A percentile compares a stretch with the other conserved stretches of the same genome.
Evolutionary conservation across 352 stramenopile species (phyloP).

Genomic region (Aphanomyces euteiches): DNA sequence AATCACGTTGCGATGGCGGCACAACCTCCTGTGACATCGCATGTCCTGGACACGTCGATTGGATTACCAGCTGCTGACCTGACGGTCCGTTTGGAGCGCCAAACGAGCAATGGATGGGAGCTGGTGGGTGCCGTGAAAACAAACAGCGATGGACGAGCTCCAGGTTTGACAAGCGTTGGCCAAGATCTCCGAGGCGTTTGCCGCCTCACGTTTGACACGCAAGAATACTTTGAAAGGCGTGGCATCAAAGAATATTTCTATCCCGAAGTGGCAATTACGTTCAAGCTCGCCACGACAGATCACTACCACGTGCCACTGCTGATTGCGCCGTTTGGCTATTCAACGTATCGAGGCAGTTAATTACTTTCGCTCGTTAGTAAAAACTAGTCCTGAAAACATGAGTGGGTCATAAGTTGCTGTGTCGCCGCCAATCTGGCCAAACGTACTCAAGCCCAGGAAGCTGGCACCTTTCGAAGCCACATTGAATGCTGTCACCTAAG

Average conservation of each 20-base stretch:
- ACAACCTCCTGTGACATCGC: slow-evolving; percentile 69
- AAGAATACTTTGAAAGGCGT: slow-evolving; percentile 69
- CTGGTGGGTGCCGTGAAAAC: slow-evolving; percentile 54
- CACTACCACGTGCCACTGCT: slow-evolving; percentile 89
- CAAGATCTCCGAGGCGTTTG: slow-evolving; percentile 56
- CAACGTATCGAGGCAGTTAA: slow-evolving; percentile 85
- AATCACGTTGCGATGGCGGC: slow-evolving; percentile 15
- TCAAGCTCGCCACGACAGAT: slow-evolving; percentile 67
- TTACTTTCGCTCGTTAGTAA: slow-evolving; percentile 15
- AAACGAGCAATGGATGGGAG: slow-evolving; percentile 40
- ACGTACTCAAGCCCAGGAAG: slow-evolving; percentile 13
- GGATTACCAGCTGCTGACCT: slow-evolving; percentile 68
- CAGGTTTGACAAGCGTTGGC: slow-evolving; percentile 46
- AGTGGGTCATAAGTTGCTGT: slow-evolving; percentile 10
- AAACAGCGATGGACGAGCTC: slow-evolving; percentile 73
- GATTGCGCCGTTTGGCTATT: slow-evolving; percentile 87
- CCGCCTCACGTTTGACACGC: slow-evolving; percentile 78
- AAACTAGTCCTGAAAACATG: slow-evolving; percentile 21
- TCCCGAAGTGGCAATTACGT: slow-evolving; percentile 76
- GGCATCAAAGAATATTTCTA: slow-evolving; percentile 80
- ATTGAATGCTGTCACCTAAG: not conserved
- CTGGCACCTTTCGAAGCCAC: not conserved
- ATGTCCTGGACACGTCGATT: slow-evolving; percentile 82
- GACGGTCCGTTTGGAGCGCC: slow-evolving; percentile 58
- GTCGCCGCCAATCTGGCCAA: slow-evolving; percentile 16